These are phyloP conservation scores for Fusarium sp. DNA, from an alignment of 2,329 filamentous ascomycete genomes.

Conservation along the genomic window DNA sequence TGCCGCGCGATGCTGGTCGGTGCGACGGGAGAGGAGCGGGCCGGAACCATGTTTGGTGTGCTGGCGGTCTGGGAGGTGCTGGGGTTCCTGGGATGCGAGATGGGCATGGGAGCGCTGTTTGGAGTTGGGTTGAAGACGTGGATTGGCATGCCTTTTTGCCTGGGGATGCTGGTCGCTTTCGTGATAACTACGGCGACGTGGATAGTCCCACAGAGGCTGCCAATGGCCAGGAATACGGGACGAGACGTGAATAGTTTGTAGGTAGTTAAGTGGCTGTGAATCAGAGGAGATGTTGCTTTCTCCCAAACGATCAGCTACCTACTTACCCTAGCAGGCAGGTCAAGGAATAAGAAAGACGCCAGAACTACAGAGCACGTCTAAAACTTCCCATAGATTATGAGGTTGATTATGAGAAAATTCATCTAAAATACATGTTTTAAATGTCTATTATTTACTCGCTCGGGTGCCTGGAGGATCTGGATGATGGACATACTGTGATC, in stretches of 20 bases:
- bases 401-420: background rate
- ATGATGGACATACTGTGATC: background rate
- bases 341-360: background rate
- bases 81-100: conserved; percentile 35
- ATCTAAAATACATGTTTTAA: background rate
- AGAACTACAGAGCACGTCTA: background rate
- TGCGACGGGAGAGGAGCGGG: conserved; percentile 17
- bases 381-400: background rate
- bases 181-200: conserved; percentile 30
- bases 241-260: background rate
- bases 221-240: background rate
- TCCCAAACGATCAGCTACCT: background rate
- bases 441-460: background rate
- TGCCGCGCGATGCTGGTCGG: conserved; percentile 42
- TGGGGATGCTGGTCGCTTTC: conserved; percentile 27
- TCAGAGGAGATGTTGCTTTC: background rate
- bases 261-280: background rate
- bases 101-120: conserved; percentile 40
- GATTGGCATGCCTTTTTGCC: conserved; percentile 41
- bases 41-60: conserved; percentile 41
- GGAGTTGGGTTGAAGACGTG: conserved; percentile 38
- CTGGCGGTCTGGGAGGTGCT: conserved; percentile 42
- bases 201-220: conserved; percentile 14
- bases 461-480: conserved; percentile 7
- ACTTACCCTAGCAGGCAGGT: background rate